Evolutionary conservation across 805 yeast genomes (phyloP).

Genomic region (Wickerhamiella parazyma): DNA sequence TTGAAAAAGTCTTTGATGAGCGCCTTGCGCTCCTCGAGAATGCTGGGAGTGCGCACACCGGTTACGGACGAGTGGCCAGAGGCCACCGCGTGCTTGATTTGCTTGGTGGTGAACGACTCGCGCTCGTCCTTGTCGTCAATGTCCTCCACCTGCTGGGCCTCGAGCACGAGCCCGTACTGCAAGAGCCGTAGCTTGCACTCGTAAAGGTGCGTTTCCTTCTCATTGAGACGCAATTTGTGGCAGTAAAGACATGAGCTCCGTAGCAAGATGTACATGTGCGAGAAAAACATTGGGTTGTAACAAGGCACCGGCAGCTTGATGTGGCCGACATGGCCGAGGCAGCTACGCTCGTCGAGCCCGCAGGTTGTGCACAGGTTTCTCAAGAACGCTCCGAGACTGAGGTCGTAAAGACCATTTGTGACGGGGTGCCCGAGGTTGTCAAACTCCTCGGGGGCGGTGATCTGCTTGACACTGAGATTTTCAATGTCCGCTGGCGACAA

Average conservation of each 20-base stretch:
- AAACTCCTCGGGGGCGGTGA: constrained; percentile 89
- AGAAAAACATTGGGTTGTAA: constrained; percentile 88
- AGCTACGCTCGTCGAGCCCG: constrained; percentile 83
- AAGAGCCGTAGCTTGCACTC: constrained; percentile 67
- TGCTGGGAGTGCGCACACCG: constrained; percentile 73
- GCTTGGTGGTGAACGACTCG: constrained; percentile 52
- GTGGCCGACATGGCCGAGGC: constrained; percentile 99
- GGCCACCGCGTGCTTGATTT: constrained; percentile 58
- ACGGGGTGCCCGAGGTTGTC: constrained; percentile 95
- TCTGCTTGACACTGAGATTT: constrained; percentile 81
- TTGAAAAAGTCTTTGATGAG: constrained; percentile 61
- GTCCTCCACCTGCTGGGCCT: constrained; percentile 59
- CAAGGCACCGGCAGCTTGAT: constrained; percentile 93
- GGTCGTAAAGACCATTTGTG: constrained; percentile 83
- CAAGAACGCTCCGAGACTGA: constrained; percentile 88
- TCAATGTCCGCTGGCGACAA: constrained; percentile 71
- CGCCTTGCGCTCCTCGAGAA: constrained; percentile 72
- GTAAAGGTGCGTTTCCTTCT: constrained; percentile 57
- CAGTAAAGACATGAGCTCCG: constrained; percentile 83
- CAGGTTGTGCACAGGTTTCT: constrained; percentile 86
- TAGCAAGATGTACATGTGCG: constrained; percentile 72
- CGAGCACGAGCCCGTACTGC: constrained; percentile 80
- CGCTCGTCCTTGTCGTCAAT: constrained; percentile 37
- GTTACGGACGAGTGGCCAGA: constrained; percentile 55
- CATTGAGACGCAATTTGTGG: constrained; percentile 63